Conservation (phyloP, 2,329 filamentous ascomycete species). For the Rhynchosporium secalis region DNA sequence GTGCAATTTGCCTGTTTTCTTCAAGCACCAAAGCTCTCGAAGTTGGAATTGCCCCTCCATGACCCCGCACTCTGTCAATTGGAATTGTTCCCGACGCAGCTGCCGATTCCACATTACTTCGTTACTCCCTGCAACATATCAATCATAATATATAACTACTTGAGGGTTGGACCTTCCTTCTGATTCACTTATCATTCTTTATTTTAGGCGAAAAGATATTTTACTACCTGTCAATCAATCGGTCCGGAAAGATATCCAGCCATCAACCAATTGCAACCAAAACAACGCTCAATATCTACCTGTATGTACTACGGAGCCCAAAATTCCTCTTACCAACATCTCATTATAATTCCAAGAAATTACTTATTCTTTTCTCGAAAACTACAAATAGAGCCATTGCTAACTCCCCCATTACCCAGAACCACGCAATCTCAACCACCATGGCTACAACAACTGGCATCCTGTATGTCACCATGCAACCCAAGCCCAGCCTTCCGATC, state of each 20-base stretch:
- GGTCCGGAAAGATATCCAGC: background rate
- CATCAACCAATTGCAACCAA: background rate
- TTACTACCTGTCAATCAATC: background rate
- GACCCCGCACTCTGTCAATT: background rate
- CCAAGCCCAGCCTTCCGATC: constrained; percentile 58
- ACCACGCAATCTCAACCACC: constrained; percentile 1
- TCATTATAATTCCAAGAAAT: too few species aligned
- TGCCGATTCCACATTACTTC: constrained; percentile 5
- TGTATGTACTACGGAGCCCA: too few species aligned
- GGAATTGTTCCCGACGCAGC: constrained; percentile 2
- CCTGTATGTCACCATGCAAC: constrained; percentile 86
- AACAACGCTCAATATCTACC: too few species aligned
- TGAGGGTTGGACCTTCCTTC: constrained; percentile 9
- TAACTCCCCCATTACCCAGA: background rate
- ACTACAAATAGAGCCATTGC: background rate
- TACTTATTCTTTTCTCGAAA: too few species aligned
- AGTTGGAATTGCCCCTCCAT: background rate
- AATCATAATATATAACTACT: too few species aligned
- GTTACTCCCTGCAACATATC: background rate
- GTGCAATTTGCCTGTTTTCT: too few species aligned
- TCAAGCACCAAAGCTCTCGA: too few species aligned
- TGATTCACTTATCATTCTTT: background rate
- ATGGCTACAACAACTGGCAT: constrained; percentile 55
- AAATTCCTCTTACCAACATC: too few species aligned
- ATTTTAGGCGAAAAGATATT: background rate